Base-by-base conservation (phyloP, 192 early-diverging fungal genomes). In the Coemansia sp. region DNA sequence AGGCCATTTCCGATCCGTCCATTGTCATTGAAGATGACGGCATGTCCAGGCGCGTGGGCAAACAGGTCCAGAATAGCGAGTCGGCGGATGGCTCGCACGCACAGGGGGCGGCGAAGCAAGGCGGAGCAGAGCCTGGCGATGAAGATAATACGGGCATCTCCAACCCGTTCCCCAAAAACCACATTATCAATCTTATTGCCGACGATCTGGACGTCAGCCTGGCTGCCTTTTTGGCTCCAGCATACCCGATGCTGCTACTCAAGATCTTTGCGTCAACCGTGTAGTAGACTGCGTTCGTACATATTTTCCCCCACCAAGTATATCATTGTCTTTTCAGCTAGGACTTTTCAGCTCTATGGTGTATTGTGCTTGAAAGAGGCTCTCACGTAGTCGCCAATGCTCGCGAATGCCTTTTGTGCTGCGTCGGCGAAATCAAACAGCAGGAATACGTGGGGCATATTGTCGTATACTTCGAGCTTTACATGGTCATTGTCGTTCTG, bases 211-310 rank as follows among this genome's bases (percentile, higher is more conserved):
- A 62, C 12, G 36, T 56, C 42, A 62, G 50, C 11, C 54, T 66
- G 32, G 57, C 62, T 8, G 37, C 58, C 32, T 73, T 73, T 31
- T 37, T 73, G 0, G 70, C 70, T 0, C 70, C 70, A 0, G 64
- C 70, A 10, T 74, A 66, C 44, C 70, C 70, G 11, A 55, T 74
- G 50, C 54, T 74, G 29, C 28, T 72, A 32, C 60, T 72, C n/a
- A 71, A 71, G 48, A 54, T 71, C 4, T 64, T 71, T 55, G 56
- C 67, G 12, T 63, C 59, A 13, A 51, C 40, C 12, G 20, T 39
- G 17, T 41, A 41, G 27, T 19, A 29, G 9, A 0, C 9, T 9
- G 21, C 11, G 12, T 47, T 18, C 25, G 16, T n/a, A 8, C n/a
- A 28, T 17, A 47, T 20, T 26, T n/a, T n/a, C n/a, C n/a, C n/a